Base-by-base conservation (phyloP, 306 rosid genomes). In the Vigna trinervia region DNA sequence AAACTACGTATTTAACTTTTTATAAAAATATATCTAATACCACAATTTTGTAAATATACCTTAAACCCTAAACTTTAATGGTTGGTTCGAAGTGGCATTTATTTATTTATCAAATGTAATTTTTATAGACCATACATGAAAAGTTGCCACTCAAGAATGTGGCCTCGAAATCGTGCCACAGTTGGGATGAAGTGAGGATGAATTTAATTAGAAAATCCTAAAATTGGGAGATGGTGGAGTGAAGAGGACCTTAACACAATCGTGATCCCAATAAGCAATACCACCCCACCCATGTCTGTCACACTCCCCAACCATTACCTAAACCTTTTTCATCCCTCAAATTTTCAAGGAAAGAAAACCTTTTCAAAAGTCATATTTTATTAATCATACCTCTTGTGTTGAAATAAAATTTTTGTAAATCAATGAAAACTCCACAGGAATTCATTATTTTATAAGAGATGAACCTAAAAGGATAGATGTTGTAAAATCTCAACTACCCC, bases 231-330 rank as follows among this genome's bases (percentile, higher is more conserved):
- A 83, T 81, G 84, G 86, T 83, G 92, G 87, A 41, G 46, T 9
- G 46, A 12, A 41, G 45, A 83, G 76, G 83, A 80, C 81, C 82
- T 12, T 32, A 66, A 63, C 80, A 84, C 82, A 77, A 84, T 83
- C 58, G 77, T 70, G 75, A 84, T 65, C 70, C 85, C 88, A 82
- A 59, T 78, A 59, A 47, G 71, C 62, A 75, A 77, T 60, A 83
- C 77, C 52, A 71, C 80, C 65, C 70, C 52, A 71, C 73, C 57
- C 66, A 78, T 77, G 69, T 81, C 69, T 8, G 83, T 74, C 71
- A 76, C 74, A 77, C 65, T 83, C 84, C 58, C 85, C 84, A 45
- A 57, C 81, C 77, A 79, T 56, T 84, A 58, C 63, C 84, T 71
- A 78, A 48, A 53, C 60, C 50, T 64, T 53, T 76, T 65, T 64